A percentile compares a stretch with the other conserved stretches of the same genome.
These are phyloP conservation scores for Beauveria sp. DNA, from an alignment of 2,329 filamentous ascomycete species.

Conservation along the genomic window DNA sequence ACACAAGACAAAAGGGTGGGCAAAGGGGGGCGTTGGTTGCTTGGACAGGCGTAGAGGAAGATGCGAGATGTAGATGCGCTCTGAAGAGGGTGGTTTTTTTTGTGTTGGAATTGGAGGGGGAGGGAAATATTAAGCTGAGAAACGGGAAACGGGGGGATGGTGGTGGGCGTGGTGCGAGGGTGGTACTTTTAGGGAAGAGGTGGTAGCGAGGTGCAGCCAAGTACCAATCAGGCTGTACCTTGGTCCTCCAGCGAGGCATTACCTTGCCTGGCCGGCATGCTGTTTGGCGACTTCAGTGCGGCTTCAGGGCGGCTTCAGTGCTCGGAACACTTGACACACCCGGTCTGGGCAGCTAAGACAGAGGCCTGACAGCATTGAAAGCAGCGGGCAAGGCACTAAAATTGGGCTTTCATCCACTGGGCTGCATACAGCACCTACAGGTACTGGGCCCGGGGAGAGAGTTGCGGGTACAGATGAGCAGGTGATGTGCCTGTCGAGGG, in stretches of 20 bases:
- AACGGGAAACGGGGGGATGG: not conserved
- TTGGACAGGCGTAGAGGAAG: not conserved
- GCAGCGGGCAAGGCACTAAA: not conserved
- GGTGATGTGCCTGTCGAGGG: slow-evolving; percentile 4
- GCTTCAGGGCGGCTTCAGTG: too few relatives aligned
- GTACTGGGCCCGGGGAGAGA: not conserved
- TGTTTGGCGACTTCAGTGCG: too few relatives aligned
- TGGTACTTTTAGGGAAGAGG: too few relatives aligned
- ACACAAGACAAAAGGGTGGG: not conserved
- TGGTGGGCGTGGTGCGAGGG: not conserved
- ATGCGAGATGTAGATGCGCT: slow-evolving; percentile 8
- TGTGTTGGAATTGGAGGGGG: slow-evolving; percentile 10
- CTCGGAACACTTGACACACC: too few relatives aligned
- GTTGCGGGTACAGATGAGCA: slow-evolving; percentile 1
- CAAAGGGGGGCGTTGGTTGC: not conserved
- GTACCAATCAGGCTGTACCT: too few relatives aligned
- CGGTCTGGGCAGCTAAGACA: not conserved
- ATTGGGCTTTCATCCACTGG: not conserved
- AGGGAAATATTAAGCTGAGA: slow-evolving; percentile 9
- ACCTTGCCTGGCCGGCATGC: too few relatives aligned
- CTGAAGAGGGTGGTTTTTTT: slow-evolving; percentile 3
- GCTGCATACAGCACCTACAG: not conserved
- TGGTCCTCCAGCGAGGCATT: not conserved
- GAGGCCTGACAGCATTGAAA: not conserved
- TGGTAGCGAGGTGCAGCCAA: too few relatives aligned